Evolutionary conservation across 2,329 filamentous ascomycete genomes (phyloP).

Genomic region (Penicillium corylophilum): DNA sequence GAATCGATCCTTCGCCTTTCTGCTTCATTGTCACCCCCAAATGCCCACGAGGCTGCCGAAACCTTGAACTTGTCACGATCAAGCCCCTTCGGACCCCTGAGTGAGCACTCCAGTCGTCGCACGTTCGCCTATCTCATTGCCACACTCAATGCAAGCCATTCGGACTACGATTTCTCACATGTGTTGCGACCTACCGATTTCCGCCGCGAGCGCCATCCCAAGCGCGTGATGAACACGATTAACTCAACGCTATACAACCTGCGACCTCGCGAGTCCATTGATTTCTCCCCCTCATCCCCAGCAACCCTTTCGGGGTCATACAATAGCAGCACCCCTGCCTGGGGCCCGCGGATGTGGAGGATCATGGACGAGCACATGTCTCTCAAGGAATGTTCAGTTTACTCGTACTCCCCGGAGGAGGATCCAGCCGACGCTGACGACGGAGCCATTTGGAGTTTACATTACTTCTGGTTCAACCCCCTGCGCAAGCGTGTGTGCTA

Average conservation of each 20-base stretch:
- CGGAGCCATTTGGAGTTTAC: conserved; percentile 88
- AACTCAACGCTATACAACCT: conserved; percentile 87
- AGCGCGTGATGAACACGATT: conserved; percentile 79
- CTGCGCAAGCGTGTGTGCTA: conserved; percentile 89
- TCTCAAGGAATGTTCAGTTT: conserved; percentile 82
- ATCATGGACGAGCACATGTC: conserved; percentile 93
- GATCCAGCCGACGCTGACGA: conserved; percentile 93
- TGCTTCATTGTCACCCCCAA: conserved; percentile 80
- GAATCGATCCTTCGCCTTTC: conserved; percentile 82
- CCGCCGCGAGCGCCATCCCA: conserved; percentile 75
- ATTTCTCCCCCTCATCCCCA: conserved; percentile 42
- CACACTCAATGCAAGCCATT: conserved; percentile 91
- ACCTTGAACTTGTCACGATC: conserved; percentile 75
- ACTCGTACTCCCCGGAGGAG: conserved; percentile 83
- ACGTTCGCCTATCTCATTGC: conserved; percentile 96
- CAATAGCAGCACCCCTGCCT: conserved; percentile 57
- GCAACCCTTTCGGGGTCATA: conserved; percentile 48
- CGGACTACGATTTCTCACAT: conserved; percentile 96
- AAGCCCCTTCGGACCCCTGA: conserved; percentile 88
- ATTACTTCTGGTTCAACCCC: conserved; percentile 98
- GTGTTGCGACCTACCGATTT: conserved; percentile 88
- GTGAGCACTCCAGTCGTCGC: conserved; percentile 81
- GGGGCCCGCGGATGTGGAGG: conserved; percentile 90
- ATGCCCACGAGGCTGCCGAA: conserved; percentile 66
- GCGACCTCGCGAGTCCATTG: conserved; percentile 58